Evolutionary conservation across 1,139 yeast species (phyloP).

Genomic region (Debaryomyces robertsiae): DNA sequence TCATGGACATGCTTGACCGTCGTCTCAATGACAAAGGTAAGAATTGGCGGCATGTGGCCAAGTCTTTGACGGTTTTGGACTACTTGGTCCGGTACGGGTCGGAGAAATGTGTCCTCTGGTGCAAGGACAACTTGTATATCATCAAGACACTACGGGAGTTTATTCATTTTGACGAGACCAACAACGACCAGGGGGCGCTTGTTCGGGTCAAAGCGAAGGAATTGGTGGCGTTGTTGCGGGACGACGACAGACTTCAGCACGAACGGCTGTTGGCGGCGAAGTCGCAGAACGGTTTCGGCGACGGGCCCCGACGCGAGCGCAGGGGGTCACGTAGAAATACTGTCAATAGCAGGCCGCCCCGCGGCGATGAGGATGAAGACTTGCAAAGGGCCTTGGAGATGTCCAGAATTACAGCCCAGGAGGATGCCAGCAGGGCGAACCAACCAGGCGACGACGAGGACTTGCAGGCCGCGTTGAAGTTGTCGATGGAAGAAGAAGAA

Average conservation of each 20-base stretch:
- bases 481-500: constrained; percentile 88
- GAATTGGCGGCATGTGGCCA: constrained; percentile 97
- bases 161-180: constrained; percentile 77
- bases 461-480: constrained; percentile 75
- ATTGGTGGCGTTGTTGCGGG: constrained; percentile 73
- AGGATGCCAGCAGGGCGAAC: constrained; percentile 47
- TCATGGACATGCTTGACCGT: constrained; percentile 95
- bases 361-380: constrained; percentile 72
- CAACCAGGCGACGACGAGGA: constrained; percentile 59
- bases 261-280: constrained; percentile 61
- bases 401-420: constrained; percentile 81
- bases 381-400: constrained; percentile 81
- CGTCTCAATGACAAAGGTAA: constrained; percentile 95
- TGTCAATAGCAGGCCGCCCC: constrained; percentile 16
- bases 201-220: constrained; percentile 92
- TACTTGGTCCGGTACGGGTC: constrained; percentile 85
- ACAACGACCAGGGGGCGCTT: constrained; percentile 86
- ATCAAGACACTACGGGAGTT: constrained; percentile 92
- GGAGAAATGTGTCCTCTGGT: constrained; percentile 93
- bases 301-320: constrained; percentile 26
- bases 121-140: constrained; percentile 85
- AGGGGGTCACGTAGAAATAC: constrained; percentile 19
- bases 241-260: constrained; percentile 77
- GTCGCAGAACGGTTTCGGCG: constrained; percentile 19
- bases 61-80: constrained; percentile 84